Evolutionary conservation across 352 stramenopile species (phyloP), one percentile per base, ranked within the genome.

Genomic region (Phytophthora kernoviae): DNA sequence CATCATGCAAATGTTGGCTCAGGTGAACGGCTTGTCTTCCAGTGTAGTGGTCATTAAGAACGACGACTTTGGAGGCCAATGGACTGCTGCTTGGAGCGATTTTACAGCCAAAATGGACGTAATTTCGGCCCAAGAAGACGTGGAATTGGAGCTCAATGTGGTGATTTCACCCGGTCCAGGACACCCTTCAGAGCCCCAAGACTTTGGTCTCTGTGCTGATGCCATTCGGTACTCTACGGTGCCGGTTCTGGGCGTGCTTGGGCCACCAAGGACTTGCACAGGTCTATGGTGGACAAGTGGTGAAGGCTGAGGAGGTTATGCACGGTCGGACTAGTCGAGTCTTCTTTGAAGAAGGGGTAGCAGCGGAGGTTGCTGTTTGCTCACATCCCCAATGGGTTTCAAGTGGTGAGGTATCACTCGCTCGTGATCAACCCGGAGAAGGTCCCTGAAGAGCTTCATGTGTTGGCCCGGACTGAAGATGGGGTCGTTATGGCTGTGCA

Each of bases 341-440:
- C 6, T 65, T 65, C 39, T 61, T 79, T 11, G 53, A 73, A 0
- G 27, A 63, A 18, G 15, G 27, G 68, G 68, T 9, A 41, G 44
- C 14, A 52, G 10, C 10, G 5, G 41, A 72, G 58, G 24, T n/a
- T 54, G 24, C 68, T 96, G 10, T 97, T 89, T 39, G 67, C 62
- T 26, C 67, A 70, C 34, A 88, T 82, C 40, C 83, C 54, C n/a
- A 81, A 71, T 44, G 77, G 61, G 65, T 98, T 93, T 54, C 62
- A 96, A 14, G 96, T 98, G n/a, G 96, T 98, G 32, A 83, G 96
- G 4, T 99, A 99, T 75, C 96, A 99, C 77, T 99, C 96, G 45
- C 83, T 99, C 9, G 81, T 91, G 5, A 90, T 97, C 18, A 65
- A 96, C n/a, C 47, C 75, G 7, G 7, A 43, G 0, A 77, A 48